Evolutionary conservation across 495 filamentous ascomycete species (phyloP), one percentile per base, ranked within the genome.

Genomic region (Massariosphaeria phaeospora): DNA sequence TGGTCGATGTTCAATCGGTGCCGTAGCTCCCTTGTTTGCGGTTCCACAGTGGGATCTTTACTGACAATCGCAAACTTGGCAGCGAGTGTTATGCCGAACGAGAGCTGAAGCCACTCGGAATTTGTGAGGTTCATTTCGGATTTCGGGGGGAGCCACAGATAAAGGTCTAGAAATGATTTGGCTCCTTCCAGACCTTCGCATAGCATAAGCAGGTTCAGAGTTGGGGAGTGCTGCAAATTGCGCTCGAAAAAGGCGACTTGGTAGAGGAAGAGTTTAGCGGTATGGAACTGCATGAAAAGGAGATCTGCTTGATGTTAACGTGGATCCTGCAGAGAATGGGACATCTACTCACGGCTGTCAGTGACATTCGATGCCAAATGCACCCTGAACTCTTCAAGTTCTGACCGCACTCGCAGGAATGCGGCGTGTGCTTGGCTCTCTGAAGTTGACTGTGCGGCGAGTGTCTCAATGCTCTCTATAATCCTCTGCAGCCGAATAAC

Each of bases 171-270:
- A 21, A 61, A 55, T 3, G 44, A 48, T 26, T 52, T 56, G 9
- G 58, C 58, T 1, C 39, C 25, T 31, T 52, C 52, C 7, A 61
- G 44, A 5, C 58, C 58, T 33, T 52, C 58, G 30, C 35, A 35
- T 9, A 61, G 41, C 20, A 52, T 57, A n/a, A 31, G 45, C 20
- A 56, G 17, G 13, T 55, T 24, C 1, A 53, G 23, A 9, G 45
- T 30, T n/a, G 52, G 52, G 13, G n/a, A 36, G n/a, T 48, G 52
- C 17, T 55, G 52, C 2, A 61, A 39, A 15, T 48, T 39, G 3
- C 52, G 58, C 27, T 61, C 58, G 40, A 61, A 56, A 30, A 61
- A 55, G 41, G 41, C 34, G 24, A 61, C 46, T 43, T 61, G 58
- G 52, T 61, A 57, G 11, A 61, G 51, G 44, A 52, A 61, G n/a